These are phyloP conservation scores for rapeseed (Brassica napus) DNA, from an alignment of 345 rosid species.

Conservation along the genomic window DNA sequence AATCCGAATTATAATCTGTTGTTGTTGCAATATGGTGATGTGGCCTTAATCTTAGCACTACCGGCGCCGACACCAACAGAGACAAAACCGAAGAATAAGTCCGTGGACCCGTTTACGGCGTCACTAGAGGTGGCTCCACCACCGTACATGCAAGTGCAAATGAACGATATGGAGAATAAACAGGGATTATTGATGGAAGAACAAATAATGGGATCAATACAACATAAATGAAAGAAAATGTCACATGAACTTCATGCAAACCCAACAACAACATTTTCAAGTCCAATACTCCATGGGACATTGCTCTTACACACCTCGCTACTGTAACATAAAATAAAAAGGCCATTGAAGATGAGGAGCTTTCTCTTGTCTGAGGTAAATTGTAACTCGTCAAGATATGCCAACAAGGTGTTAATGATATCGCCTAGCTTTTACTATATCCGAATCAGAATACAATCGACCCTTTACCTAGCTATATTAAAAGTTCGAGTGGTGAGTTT, in stretches of 20 bases:
- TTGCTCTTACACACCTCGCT: slow-evolving; percentile 29
- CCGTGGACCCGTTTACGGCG: slow-evolving; percentile 60
- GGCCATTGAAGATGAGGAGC: background rate
- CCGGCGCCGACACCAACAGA: slow-evolving; percentile 45
- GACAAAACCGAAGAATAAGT: slow-evolving; percentile 23
- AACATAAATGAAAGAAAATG: slow-evolving; percentile 60
- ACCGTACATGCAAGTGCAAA: slow-evolving; percentile 50
- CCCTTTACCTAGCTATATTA: background rate
- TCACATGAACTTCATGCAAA: slow-evolving; percentile 34
- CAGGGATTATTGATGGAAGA: slow-evolving; percentile 60
- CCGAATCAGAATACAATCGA: too few species aligned
- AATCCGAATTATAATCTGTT: background rate
- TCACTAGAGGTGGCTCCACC: slow-evolving; percentile 62
- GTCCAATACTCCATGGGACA: slow-evolving; percentile 29
- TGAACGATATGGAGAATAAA: slow-evolving; percentile 69
- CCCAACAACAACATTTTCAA: slow-evolving; percentile 28
- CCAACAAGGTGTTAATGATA: background rate
- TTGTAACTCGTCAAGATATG: background rate
- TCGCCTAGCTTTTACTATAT: background rate
- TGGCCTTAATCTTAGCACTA: slow-evolving; percentile 50
- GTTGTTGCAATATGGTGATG: slow-evolving; percentile 4
- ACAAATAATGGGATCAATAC: slow-evolving; percentile 70
- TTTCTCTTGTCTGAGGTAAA: background rate
- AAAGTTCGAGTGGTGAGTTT: background rate
- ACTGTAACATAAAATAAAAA: background rate